Evolutionary conservation across 768 basidiomycete genomes (phyloP).

Genomic region (Galerina sulciceps): DNA sequence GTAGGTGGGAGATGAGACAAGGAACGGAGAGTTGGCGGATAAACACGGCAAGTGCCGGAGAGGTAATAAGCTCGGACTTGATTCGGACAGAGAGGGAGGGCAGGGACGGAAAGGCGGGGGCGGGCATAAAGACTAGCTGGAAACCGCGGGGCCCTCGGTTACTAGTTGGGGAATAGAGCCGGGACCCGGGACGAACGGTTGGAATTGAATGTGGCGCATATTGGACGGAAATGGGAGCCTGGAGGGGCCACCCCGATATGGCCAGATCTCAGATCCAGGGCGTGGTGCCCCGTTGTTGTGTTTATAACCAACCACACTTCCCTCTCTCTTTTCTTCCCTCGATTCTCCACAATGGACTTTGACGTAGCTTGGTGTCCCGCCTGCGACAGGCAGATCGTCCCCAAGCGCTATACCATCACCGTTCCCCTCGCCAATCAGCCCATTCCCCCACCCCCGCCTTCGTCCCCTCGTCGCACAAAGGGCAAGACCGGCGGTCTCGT

Average conservation of each 20-base stretch:
- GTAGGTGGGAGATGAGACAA: neutral
- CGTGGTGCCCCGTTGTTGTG: neutral
- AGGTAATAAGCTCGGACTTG: constrained; percentile 7
- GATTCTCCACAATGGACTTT: constrained; percentile 42
- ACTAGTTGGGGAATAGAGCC: constrained; percentile 22
- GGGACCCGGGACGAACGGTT: constrained; percentile 31
- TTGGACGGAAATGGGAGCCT: no score
- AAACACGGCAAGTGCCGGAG: neutral
- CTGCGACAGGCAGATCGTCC: constrained; percentile 79
- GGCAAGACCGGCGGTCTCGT: constrained; percentile 50
- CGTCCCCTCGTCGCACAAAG: constrained; percentile 32
- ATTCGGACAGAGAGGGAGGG: constrained; percentile 1
- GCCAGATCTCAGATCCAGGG: constrained; percentile 5
- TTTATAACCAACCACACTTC: constrained; percentile 32
- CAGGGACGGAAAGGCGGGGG: constrained; percentile 3
- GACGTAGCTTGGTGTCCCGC: constrained; percentile 83
- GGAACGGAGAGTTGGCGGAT: constrained; percentile 6
- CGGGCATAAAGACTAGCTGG: no score
- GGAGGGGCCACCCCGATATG: no score
- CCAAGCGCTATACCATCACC: constrained; percentile 68
- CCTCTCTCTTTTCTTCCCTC: constrained; percentile 20
- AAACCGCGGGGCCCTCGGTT: constrained; percentile 21
- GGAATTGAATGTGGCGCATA: constrained; percentile 15
- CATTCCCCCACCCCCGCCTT: constrained; percentile 44
- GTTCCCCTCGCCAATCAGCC: constrained; percentile 30